Evolutionary conservation across 345 rosid species (phyloP).

Genomic region (Populus simonii): DNA sequence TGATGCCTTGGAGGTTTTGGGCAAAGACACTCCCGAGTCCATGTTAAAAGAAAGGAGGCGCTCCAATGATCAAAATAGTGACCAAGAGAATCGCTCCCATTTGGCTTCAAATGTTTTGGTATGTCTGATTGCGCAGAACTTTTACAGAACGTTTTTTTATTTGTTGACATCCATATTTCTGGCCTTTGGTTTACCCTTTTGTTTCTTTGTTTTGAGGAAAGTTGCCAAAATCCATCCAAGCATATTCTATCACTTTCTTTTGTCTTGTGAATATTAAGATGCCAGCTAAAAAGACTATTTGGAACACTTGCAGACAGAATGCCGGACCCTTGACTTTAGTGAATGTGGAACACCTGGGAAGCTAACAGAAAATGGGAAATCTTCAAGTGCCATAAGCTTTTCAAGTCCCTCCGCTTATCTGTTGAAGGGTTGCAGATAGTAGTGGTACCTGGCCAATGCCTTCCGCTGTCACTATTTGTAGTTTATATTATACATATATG

Average conservation of each 20-base stretch:
- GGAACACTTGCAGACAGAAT: slow-evolving; percentile 55
- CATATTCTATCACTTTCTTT: background rate
- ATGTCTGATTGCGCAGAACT: slow-evolving; percentile 14
- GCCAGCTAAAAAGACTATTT: slow-evolving; percentile 5
- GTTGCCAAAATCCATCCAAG: background rate
- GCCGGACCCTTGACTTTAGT: slow-evolving; percentile 84
- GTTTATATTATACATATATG: slow-evolving; percentile 13
- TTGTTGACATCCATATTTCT: too few relatives aligned
- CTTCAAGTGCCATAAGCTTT: slow-evolving; percentile 33
- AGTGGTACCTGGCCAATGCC: slow-evolving; percentile 25
- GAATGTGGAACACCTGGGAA: slow-evolving; percentile 87
- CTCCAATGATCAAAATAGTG: slow-evolving; percentile 29
- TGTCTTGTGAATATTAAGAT: background rate
- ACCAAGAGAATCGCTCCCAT: slow-evolving; percentile 46
- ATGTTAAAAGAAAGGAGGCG: slow-evolving; percentile 43
- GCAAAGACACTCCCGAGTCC: slow-evolving; percentile 67
- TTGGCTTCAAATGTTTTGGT: slow-evolving; percentile 46
- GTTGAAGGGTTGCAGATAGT: slow-evolving; percentile 85
- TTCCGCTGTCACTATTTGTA: slow-evolving; percentile 11
- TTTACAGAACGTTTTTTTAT: background rate
- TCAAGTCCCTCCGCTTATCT: slow-evolving; percentile 78
- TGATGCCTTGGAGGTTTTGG: slow-evolving; percentile 85
- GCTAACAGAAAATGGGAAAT: slow-evolving; percentile 44
- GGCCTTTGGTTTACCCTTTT: too few relatives aligned
- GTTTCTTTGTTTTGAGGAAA: too few relatives aligned